phyloP scores from a whole-genome alignment of 164 flowering plant species.

The Houttuynia cordata region DNA sequence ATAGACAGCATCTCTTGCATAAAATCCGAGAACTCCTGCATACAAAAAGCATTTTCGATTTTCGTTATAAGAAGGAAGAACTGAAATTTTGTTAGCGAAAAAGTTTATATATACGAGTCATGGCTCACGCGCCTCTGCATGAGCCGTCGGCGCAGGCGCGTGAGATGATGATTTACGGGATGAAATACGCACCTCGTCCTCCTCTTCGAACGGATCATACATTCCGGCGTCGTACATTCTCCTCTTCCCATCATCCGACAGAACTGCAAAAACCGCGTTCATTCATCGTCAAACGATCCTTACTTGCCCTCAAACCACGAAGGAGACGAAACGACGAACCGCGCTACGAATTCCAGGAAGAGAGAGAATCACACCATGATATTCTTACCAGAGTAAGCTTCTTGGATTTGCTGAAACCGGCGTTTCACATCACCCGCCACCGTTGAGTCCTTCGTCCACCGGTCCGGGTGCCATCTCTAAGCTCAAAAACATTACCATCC shows the following conservation, averaged over 20 bases:
- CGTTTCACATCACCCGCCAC: conserved; percentile 63
- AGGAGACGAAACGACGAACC: background rate
- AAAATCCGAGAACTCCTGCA: conserved; percentile 72
- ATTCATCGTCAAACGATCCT: too few relatives aligned
- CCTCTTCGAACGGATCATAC: conserved; percentile 70
- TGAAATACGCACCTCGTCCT: conserved; percentile 42
- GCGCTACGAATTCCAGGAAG: too few relatives aligned
- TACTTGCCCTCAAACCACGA: background rate
- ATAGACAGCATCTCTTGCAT: conserved; percentile 78
- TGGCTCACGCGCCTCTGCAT: too few relatives aligned
- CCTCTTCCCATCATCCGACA: conserved; percentile 61
- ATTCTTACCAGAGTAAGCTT: conserved; percentile 65
- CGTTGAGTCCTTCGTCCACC: conserved; percentile 43
- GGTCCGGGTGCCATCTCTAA: conserved; percentile 94
- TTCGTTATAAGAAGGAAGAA: background rate
- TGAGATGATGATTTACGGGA: too few relatives aligned
- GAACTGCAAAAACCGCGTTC: conserved; percentile 26
- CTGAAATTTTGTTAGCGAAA: background rate
- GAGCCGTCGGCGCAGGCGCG: too few relatives aligned
- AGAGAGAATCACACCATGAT: too few relatives aligned
- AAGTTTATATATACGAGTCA: background rate
- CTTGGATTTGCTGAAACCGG: conserved; percentile 88
- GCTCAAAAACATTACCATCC: background rate
- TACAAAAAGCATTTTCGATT: background rate
- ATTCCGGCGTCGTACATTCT: conserved; percentile 77